A percentile compares a stretch with the other conserved stretches of the same genome.
Conservation (phyloP, 805 yeast species). For the Suhomyces sp. region DNA sequence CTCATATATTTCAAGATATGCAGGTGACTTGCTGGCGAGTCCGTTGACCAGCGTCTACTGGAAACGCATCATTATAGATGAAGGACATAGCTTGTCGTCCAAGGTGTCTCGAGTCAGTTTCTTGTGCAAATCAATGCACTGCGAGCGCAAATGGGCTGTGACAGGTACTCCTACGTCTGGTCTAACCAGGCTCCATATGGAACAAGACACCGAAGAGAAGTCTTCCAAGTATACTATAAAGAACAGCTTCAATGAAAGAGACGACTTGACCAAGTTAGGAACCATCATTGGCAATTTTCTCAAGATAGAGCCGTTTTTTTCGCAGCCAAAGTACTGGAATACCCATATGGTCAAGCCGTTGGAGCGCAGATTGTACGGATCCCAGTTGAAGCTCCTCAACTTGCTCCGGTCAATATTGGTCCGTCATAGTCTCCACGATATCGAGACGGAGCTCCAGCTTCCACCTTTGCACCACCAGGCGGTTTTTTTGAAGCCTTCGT, state of each 20-base stretch:
- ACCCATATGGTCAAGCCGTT: conserved; percentile 48
- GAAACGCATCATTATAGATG: conserved; percentile 73
- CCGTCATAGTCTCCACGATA: conserved; percentile 53
- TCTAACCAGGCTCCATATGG: conserved; percentile 53
- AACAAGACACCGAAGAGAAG: conserved; percentile 3
- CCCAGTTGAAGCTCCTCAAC: conserved; percentile 38
- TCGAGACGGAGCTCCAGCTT: conserved; percentile 52
- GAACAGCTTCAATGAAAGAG: conserved; percentile 47
- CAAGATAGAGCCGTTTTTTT: conserved; percentile 55
- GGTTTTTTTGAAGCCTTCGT: conserved; percentile 58
- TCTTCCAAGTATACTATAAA: conserved; percentile 43
- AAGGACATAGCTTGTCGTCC: conserved; percentile 65
- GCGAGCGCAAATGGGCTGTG: conserved; percentile 70
- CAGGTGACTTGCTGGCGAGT: conserved; percentile 24
- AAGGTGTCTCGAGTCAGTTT: conserved; percentile 48
- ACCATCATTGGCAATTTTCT: conserved; percentile 50
- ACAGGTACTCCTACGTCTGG: conserved; percentile 79
- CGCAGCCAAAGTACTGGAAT: conserved; percentile 47
- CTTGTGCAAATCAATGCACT: conserved; percentile 45
- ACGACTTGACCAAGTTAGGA: conserved; percentile 56
- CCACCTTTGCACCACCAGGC: conserved; percentile 61
- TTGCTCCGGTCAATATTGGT: conserved; percentile 50
- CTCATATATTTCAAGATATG: conserved; percentile 44
- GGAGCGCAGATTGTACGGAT: conserved; percentile 34
- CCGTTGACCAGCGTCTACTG: conserved; percentile 49